phyloP scores from a whole-genome alignment of 2,329 filamentous ascomycete species.

The Orbilia blumenaviensis region DNA sequence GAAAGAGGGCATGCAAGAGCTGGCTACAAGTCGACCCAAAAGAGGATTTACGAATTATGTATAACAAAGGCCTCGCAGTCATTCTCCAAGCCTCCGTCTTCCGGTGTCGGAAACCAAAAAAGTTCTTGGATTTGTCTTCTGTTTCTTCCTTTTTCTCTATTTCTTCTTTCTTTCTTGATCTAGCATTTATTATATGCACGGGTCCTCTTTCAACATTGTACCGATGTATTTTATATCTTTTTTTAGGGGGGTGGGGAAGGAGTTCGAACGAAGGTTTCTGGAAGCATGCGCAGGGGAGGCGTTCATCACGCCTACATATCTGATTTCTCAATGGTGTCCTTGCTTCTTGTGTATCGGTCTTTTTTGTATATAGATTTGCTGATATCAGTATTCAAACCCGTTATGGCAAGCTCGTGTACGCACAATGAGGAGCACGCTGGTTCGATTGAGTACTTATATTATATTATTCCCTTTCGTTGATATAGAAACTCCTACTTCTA shows the following conservation, averaged over 20 bases:
- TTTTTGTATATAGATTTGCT: not conserved
- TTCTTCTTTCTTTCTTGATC: not conserved
- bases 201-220: constrained; percentile 51
- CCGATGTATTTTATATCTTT: constrained; percentile 46
- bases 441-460: no score
- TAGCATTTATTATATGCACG: constrained; percentile 20
- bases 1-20: constrained; percentile 5
- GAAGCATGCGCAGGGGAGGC: constrained; percentile 2
- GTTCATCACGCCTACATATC: constrained; percentile 36
- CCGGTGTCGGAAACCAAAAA: not conserved
- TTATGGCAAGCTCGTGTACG: no score
- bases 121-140: not conserved
- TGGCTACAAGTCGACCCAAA: not conserved
- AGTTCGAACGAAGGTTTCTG: not conserved
- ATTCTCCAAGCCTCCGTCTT: not conserved
- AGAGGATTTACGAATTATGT: not conserved
- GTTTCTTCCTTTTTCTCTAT: not conserved
- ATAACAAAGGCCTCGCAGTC: not conserved
- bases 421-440: no score
- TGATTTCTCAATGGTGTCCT: not conserved
- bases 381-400: not conserved
- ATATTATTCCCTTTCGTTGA: no score
- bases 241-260: not conserved
- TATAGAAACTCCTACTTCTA: no score
- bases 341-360: not conserved